These are phyloP conservation scores for Neurospora sp. DNA, from an alignment of 495 filamentous ascomycete genomes.

Conservation along the genomic window DNA sequence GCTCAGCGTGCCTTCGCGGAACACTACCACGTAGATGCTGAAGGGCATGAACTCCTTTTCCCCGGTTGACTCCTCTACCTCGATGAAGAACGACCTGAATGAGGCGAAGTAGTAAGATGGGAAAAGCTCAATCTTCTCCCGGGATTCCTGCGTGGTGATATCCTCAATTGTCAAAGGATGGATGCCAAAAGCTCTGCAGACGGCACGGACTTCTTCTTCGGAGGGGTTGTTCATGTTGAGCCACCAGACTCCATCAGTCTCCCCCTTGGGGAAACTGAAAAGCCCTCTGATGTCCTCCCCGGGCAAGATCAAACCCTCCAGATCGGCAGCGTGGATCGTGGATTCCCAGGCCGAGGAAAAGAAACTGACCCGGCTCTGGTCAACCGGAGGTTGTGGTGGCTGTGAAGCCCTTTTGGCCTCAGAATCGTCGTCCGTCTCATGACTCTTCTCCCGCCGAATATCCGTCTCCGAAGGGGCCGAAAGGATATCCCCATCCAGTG, in stretches of 20 bases:
- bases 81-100: constrained; percentile 77
- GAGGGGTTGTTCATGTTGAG: constrained; percentile 85
- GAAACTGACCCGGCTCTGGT: constrained; percentile 79
- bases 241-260: constrained; percentile 83
- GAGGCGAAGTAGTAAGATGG: constrained; percentile 95
- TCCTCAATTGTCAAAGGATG: constrained; percentile 93
- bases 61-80: constrained; percentile 57
- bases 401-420: constrained; percentile 7
- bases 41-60: constrained; percentile 78
- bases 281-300: constrained; percentile 83
- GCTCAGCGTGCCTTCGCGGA: constrained; percentile 87
- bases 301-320: constrained; percentile 78
- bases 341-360: constrained; percentile 90
- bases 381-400: constrained; percentile 24
- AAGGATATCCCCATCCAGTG: constrained; percentile 39
- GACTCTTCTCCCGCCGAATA: constrained; percentile 25
- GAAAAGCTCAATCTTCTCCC: constrained; percentile 97
- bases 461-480: constrained; percentile 32
- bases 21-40: constrained; percentile 94
- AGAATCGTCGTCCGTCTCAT: constrained; percentile 10
- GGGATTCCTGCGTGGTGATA: constrained; percentile 84
- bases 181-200: constrained; percentile 84
- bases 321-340: constrained; percentile 78
- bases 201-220: constrained; percentile 76
- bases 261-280: constrained; percentile 62